Base-by-base conservation (phyloP, 2,329 filamentous ascomycete species). In the Fusarium sp. region DNA sequence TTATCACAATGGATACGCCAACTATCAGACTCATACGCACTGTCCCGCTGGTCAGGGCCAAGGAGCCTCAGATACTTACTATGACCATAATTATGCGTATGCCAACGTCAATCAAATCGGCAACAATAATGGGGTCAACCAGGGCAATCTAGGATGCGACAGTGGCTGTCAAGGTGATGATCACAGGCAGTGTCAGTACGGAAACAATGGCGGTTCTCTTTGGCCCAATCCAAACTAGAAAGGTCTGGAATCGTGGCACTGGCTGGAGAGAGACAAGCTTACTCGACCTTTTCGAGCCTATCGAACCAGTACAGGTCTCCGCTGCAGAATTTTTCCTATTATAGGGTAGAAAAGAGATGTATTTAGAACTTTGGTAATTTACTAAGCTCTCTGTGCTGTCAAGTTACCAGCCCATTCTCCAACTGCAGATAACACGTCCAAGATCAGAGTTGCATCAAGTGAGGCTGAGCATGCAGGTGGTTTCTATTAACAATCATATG, bases 241-340 rank as follows among this genome's bases (percentile, higher is more conserved):
- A 15, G 12, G 7, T 8, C 26, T 11, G 8, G 26, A 55, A n/a
- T 20, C 20, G 5, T 6, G 24, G n/a, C 31, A 51, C 24, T 26
- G 28, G 24, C 24, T 26, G 28, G 24, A 28, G 18, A 54, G 15
- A 28, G 2, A 24, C 11, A 41, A 41, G 20, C 4, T 26, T n/a
- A 0, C 15, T n/a, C 4, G 7, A 10, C 3, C 14, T n/a, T 24
- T 48, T n/a, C 22, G 16, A 47, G 28, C 7, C 0, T 50, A 14
- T 7, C 3, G 10, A 30, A 7, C 0, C 28, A 18, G 3, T 18
- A 2, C 3, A 7, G 18, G 7, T 7, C 7, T 18, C n/a, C 1
- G 0, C 15, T 31, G 16, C 0, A 18, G 5, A 8, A 7, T 13
- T 5, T 14, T 26, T 36, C 2, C 33, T n/a, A 38, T 38, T 7